Conservation (phyloP, 305 asterid genomes). For the Fraxinus dipetala region DNA sequence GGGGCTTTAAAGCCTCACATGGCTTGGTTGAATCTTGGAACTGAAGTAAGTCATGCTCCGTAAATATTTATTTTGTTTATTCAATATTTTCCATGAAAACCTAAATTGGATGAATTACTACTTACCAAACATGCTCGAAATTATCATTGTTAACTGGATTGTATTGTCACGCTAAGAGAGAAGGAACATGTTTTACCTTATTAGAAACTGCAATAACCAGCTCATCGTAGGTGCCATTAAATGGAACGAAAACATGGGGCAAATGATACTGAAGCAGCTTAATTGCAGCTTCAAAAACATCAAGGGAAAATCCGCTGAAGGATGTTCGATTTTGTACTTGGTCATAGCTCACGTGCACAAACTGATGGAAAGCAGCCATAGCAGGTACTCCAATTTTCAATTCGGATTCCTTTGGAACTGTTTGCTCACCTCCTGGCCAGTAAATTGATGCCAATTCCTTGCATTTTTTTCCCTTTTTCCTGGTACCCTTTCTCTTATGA, state of each 20-base stretch:
- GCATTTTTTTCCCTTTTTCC: neutral
- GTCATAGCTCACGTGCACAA: conserved; percentile 45
- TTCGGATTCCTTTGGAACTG: conserved; percentile 43
- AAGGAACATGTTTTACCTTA: conserved; percentile 39
- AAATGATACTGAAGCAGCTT: conserved; percentile 41
- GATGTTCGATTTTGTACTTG: conserved; percentile 21
- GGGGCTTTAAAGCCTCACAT: neutral
- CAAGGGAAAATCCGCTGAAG: conserved; percentile 51
- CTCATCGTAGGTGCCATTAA: conserved; percentile 52
- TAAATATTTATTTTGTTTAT: neutral
- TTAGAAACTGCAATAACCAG: conserved; percentile 51
- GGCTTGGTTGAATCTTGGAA: neutral
- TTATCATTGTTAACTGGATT: neutral
- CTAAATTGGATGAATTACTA: neutral
- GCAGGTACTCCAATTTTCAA: conserved; percentile 64
- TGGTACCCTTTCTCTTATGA: neutral
- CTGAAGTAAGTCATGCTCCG: neutral
- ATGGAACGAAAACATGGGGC: conserved; percentile 42
- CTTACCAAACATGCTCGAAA: neutral
- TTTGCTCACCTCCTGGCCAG: conserved; percentile 34
- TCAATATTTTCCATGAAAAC: neutral
- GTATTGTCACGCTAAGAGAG: neutral
- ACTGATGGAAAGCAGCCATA: conserved; percentile 44
- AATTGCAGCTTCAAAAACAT: conserved; percentile 56
- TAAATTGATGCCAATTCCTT: neutral